Percentiles rank a stretch among this genome's conserved stretches.
Conservation (phyloP, 2,329 filamentous ascomycete species). For the Balansia obtecta region DNA sequence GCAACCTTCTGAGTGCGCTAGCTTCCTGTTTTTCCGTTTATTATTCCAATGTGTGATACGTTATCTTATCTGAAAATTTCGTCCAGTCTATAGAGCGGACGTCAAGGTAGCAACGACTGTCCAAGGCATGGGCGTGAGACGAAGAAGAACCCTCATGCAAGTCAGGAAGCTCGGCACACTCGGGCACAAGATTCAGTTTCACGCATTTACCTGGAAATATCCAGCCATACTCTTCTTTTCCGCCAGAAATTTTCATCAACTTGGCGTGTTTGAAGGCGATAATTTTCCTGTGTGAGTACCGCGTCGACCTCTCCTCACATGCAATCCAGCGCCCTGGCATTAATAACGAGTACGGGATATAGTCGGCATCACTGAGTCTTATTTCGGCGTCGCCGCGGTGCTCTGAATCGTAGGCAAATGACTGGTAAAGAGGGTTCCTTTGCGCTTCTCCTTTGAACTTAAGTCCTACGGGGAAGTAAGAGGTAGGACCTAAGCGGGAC, state of each 20-base stretch:
- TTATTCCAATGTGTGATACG: too few species aligned
- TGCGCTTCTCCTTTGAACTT: too few species aligned
- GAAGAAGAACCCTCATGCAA: slow-evolving; percentile 20
- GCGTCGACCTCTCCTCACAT: slow-evolving; percentile 27
- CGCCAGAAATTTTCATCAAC: too few species aligned
- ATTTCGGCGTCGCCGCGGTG: slow-evolving; percentile 21
- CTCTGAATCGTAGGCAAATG: too few species aligned
- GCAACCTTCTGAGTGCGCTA: too few species aligned
- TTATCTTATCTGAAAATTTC: too few species aligned
- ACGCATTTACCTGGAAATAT: slow-evolving; percentile 23
- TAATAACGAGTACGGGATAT: slow-evolving; percentile 16
- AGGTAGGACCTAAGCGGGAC: too few species aligned
- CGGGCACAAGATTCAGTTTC: slow-evolving; percentile 26
- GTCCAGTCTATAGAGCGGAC: slow-evolving; percentile 26
- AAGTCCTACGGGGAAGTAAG: slow-evolving; percentile 23
- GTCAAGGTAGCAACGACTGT: slow-evolving; percentile 25
- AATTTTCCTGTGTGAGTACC: too few species aligned
- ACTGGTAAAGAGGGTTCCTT: too few species aligned
- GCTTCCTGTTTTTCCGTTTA: too few species aligned
- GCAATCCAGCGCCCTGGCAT: slow-evolving; percentile 24
- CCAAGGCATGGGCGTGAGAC: slow-evolving; percentile 25
- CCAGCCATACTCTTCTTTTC: too few species aligned
- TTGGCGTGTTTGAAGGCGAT: too few species aligned
- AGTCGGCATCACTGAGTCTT: slow-evolving; percentile 19
- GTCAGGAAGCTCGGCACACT: slow-evolving; percentile 25